A percentile compares a stretch with the other conserved stretches of the same genome.
phyloP scores from a whole-genome alignment of 106 monocot genomes.

The Alisma plantagoaquatica region DNA sequence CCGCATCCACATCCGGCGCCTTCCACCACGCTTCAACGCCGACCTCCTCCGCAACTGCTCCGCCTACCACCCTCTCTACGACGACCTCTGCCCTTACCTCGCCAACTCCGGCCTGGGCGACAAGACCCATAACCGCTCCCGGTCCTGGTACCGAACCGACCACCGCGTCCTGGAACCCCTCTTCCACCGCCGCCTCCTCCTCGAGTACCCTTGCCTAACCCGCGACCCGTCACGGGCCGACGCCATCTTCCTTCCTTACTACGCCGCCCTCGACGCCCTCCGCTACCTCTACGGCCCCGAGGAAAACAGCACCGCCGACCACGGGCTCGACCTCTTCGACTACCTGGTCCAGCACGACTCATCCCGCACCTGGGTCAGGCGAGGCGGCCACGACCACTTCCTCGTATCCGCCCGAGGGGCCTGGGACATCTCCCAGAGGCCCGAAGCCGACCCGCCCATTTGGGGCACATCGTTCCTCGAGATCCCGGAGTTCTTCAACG shows the following conservation, averaged over 20 bases:
- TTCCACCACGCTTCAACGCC: constrained; percentile 54
- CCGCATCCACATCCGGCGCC: constrained; percentile 59
- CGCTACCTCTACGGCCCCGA: constrained; percentile 24
- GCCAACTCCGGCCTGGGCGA: constrained; percentile 63
- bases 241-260: constrained; percentile 77
- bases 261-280: constrained; percentile 22
- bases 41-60: constrained; percentile 50
- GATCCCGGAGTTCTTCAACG: constrained; percentile 48
- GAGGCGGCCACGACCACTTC: constrained; percentile 63
- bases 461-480: constrained; percentile 87
- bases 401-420: constrained; percentile 56
- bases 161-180: constrained; percentile 55
- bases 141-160: constrained; percentile 71
- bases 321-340: constrained; percentile 45
- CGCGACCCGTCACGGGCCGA: constrained; percentile 36
- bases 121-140: constrained; percentile 47
- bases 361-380: constrained; percentile 34
- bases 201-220: constrained; percentile 70
- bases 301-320: constrained; percentile 30
- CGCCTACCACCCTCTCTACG: constrained; percentile 41
- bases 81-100: constrained; percentile 36
- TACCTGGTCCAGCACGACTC: constrained; percentile 18
- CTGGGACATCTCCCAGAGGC: constrained; percentile 70
- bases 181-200: constrained; percentile 78
- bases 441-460: constrained; percentile 19